Evolutionary conservation across 179 eudicot species (phyloP), one percentile per base, ranked within the genome.

Genomic region (Heliamphora pulchella): DNA sequence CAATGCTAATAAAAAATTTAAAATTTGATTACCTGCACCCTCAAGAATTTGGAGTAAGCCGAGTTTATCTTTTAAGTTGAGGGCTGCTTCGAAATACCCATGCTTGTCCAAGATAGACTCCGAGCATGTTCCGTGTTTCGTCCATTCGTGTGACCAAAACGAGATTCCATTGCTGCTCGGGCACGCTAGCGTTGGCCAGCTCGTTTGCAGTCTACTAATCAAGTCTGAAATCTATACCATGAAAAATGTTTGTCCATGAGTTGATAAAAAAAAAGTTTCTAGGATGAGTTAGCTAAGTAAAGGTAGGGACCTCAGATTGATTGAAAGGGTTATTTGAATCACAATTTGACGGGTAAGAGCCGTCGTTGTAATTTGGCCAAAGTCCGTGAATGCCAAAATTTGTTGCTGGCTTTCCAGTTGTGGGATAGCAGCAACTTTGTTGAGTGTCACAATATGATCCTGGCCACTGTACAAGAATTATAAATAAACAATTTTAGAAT

Each of bases 101-200:
- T 85, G 87, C 14, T 87, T 82, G 71, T 79, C 78, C 0, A 89
- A 85, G 22, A 84, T 69, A 0, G 84, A 80, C 51, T 86, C 86
- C 0, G 89, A 82, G 61, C 91, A 89, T 1, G 97, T 94, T 0
- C 98, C 98, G 43, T 92, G 97, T 71, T 94, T 91, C 1, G 71
- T 81, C 98, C 97, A 94, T 78, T 94, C 97, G 20, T 88, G 95
- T 0, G 88, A 44, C 97, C 97, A 94, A 48, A 91, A 91, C 2
- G 77, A 57, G 0, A 74, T 43, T 18, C 92, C 91, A 14, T 87
- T 82, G 67, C 81, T 75, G 63, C 91, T 92, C 47, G 97, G 98
- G 81, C 97, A 94, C 0, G 91, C 85, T 7, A 94, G 73, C 63
- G 98, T 78, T 47, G 98, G 91, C 98, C 95, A 92, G 43, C 83